These are phyloP conservation scores for Sisymbrium altissimum DNA, from an alignment of 345 rosid species.

Conservation along the genomic window DNA sequence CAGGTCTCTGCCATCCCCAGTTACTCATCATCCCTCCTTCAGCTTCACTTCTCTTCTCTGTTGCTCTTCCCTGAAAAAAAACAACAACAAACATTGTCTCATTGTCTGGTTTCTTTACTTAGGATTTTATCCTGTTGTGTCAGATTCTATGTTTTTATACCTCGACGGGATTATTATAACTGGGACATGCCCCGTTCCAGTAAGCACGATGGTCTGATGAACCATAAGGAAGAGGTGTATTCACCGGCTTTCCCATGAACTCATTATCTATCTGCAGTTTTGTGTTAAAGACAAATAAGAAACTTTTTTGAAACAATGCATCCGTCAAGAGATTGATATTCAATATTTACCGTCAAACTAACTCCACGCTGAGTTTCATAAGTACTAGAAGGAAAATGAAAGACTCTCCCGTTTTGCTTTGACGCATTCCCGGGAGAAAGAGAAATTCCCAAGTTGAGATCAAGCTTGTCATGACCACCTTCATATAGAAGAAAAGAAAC, in stretches of 20 bases:
- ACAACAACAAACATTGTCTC: neutral
- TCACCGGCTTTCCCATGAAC: slow-evolving; percentile 29
- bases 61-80: slow-evolving; percentile 18
- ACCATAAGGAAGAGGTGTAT: slow-evolving; percentile 27
- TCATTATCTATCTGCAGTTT: slow-evolving; percentile 25
- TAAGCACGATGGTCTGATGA: slow-evolving; percentile 22
- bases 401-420: slow-evolving; percentile 28
- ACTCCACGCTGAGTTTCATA: slow-evolving; percentile 28
- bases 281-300: neutral
- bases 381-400: slow-evolving; percentile 23
- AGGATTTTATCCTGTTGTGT: neutral
- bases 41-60: slow-evolving; percentile 26
- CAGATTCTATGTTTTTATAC: neutral
- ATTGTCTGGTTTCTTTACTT: neutral
- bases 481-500: neutral
- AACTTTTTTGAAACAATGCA: neutral
- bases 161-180: slow-evolving; percentile 26
- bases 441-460: slow-evolving; percentile 36
- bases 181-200: slow-evolving; percentile 32
- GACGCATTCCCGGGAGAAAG: slow-evolving; percentile 19
- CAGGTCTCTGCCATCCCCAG: slow-evolving; percentile 37
- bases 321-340: neutral
- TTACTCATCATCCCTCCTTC: slow-evolving; percentile 27
- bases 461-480: slow-evolving; percentile 33
- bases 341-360: slow-evolving; percentile 16